phyloP scores from a whole-genome alignment of 306 rosid genomes.

The Boehmeria nivea region DNA sequence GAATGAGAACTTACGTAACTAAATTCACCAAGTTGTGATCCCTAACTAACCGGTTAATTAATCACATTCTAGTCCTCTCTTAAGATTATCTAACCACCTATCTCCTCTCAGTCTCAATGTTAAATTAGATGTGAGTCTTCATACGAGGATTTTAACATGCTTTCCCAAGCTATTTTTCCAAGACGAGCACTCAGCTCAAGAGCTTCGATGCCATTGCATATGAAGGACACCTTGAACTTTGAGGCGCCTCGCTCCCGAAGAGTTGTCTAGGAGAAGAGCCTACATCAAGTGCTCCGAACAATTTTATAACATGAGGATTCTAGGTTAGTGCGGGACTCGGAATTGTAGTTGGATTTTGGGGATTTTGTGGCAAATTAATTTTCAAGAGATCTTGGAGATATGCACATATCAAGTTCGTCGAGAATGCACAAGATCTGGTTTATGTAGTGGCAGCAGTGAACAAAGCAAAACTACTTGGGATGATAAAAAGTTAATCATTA shows the following conservation, averaged over 20 bases:
- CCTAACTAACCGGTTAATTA: too few species aligned
- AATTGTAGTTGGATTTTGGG: slow-evolving; percentile 1
- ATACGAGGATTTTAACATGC: too few species aligned
- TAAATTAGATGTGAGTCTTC: too few species aligned
- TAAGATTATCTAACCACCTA: too few species aligned
- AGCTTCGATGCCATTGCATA: background rate
- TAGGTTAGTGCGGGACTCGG: background rate
- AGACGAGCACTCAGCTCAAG: background rate
- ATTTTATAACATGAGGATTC: background rate
- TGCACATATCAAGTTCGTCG: background rate
- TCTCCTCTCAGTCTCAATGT: too few species aligned
- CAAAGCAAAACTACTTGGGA: background rate
- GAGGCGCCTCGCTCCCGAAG: background rate
- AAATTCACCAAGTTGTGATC: too few species aligned
- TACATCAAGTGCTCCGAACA: background rate
- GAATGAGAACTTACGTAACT: too few species aligned
- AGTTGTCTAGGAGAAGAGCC: background rate
- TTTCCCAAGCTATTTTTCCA: too few species aligned
- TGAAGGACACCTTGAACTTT: background rate
- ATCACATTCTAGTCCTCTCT: too few species aligned
- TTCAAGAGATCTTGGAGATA: slow-evolving; percentile 1
- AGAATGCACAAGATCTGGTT: background rate
- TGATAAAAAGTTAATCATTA: too few species aligned
- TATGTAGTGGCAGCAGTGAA: background rate
- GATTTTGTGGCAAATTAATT: background rate